Evolutionary conservation across 257 asterid species (phyloP).

Genomic region (Nyctanthes arbortristis): DNA sequence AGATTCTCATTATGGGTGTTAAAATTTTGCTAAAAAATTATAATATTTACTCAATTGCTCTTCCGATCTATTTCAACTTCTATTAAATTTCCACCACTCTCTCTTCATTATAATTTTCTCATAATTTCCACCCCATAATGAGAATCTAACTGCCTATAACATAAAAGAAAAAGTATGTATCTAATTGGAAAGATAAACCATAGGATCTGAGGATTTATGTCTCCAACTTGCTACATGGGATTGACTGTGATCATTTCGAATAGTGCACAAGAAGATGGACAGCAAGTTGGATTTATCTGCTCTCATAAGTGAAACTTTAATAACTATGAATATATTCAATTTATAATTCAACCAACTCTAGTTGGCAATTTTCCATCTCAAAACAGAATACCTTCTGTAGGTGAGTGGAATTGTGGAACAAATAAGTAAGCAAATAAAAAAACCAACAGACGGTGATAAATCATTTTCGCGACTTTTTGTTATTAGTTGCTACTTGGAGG

Average conservation of each 20-base stretch:
- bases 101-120: too few species aligned
- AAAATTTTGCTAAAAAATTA: too few species aligned
- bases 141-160: too few species aligned
- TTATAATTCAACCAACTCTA: not conserved
- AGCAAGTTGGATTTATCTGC: constrained; percentile 9
- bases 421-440: constrained; percentile 3
- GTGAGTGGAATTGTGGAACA: not conserved
- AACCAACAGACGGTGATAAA: not conserved
- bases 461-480: too few species aligned
- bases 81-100: too few species aligned
- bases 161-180: not conserved
- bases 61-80: too few species aligned
- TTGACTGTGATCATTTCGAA: not conserved
- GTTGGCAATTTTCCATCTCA: constrained; percentile 1
- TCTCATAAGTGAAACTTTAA: not conserved
- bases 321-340: constrained; percentile 1
- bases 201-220: not conserved
- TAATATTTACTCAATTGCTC: too few species aligned
- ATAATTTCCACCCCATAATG: too few species aligned
- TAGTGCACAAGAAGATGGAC: not conserved
- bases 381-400: not conserved
- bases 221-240: not conserved
- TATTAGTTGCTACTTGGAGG: constrained; percentile 3
- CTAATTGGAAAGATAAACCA: not conserved
- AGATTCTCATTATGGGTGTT: too few species aligned